Percentiles rank a stretch among this genome's conserved stretches.
Evolutionary conservation across 257 asterid species (phyloP).

Genomic region (Solanum peruvianum): DNA sequence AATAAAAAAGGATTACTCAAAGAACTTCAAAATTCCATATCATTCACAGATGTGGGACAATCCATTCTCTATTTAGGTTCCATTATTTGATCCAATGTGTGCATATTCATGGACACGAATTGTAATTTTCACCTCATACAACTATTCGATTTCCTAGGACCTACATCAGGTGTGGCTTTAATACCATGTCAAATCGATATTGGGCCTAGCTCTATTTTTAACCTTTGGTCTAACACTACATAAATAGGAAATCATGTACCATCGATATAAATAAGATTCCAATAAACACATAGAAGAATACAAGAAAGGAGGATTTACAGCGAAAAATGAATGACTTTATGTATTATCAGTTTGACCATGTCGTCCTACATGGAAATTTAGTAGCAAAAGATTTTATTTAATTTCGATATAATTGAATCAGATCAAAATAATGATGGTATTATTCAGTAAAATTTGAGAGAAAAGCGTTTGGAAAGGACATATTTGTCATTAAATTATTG

Average conservation of each 20-base stretch:
- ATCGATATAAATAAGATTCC: neutral
- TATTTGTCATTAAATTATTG: neutral
- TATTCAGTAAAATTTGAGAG: neutral
- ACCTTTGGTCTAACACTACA: neutral
- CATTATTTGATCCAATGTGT: neutral
- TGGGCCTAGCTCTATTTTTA: neutral
- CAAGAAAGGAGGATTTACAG: neutral
- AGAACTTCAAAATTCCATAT: neutral
- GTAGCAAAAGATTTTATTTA: neutral
- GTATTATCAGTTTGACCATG: neutral
- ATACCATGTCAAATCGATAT: neutral
- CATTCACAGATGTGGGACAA: neutral
- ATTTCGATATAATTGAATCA: neutral
- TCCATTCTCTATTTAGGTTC: neutral
- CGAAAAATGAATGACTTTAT: neutral
- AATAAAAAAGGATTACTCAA: neutral
- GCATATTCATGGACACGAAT: no score
- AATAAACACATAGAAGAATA: neutral
- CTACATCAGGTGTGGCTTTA: neutral
- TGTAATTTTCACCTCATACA: neutral
- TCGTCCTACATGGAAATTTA: neutral
- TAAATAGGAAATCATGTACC: neutral
- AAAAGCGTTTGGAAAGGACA: neutral
- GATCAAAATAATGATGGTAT: neutral
- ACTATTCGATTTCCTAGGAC: no score